A percentile compares a stretch with the other conserved stretches of the same genome.
These are phyloP conservation scores for Aspergillus bridgeri DNA, from an alignment of 495 filamentous ascomycete species.

Conservation along the genomic window DNA sequence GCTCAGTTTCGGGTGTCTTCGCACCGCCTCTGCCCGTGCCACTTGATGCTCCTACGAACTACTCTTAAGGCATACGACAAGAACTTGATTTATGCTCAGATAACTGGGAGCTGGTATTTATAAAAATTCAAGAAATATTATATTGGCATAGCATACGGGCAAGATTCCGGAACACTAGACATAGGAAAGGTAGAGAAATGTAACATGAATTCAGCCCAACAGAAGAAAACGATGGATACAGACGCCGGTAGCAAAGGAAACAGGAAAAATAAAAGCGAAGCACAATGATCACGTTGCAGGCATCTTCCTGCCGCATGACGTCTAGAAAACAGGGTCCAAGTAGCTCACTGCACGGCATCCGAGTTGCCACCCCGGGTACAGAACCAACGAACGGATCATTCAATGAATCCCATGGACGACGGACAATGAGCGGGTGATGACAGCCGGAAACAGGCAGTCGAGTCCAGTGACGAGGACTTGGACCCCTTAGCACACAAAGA, in stretches of 20 bases:
- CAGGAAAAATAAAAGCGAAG: constrained; percentile 24
- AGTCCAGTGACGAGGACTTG: constrained; percentile 7
- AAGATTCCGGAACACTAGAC: constrained; percentile 16
- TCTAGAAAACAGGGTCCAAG: constrained; percentile 39
- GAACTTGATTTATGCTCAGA: background rate
- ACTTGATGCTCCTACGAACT: background rate
- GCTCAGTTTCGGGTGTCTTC: constrained; percentile 20
- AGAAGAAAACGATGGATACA: constrained; percentile 26
- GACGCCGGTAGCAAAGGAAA: constrained; percentile 36
- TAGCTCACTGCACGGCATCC: constrained; percentile 18
- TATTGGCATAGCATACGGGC: constrained; percentile 41
- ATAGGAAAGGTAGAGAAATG: constrained; percentile 19
- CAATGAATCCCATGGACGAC: background rate
- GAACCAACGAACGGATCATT: background rate
- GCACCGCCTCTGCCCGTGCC: constrained; percentile 10
- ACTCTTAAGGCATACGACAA: background rate
- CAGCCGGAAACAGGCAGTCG: constrained; percentile 12
- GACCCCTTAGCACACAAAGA: constrained; percentile 1
- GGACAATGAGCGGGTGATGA: constrained; percentile 6
- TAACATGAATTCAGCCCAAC: constrained; percentile 32
- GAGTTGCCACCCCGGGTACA: constrained; percentile 5
- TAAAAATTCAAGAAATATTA: constrained; percentile 32
- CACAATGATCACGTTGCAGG: constrained; percentile 21
- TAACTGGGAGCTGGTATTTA: too few relatives aligned
- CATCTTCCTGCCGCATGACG: constrained; percentile 28